Conservation (phyloP, 2,329 filamentous ascomycete genomes). For the Scortechinia acanthostroma region DNA sequence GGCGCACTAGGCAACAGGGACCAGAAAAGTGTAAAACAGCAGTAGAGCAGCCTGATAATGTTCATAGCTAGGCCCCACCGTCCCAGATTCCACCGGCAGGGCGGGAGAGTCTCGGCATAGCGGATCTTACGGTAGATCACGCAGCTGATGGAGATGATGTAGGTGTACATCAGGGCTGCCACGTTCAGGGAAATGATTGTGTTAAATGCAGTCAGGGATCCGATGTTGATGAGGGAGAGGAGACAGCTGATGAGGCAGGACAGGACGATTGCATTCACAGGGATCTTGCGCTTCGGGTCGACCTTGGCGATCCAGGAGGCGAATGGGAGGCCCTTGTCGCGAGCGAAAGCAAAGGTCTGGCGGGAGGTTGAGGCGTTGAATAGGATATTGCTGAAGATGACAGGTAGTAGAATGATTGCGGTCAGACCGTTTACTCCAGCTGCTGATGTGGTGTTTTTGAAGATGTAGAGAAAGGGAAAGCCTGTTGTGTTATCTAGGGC, state of each 20-base stretch:
- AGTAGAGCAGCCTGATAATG: no score
- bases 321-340: constrained; percentile 24
- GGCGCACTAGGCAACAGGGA: no score
- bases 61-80: no score
- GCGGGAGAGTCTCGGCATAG: no score
- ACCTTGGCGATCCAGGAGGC: constrained; percentile 15
- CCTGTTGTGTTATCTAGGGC: no score
- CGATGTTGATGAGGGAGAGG: constrained; percentile 21
- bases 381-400: constrained; percentile 14
- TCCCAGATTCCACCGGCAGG: no score
- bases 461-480: constrained; percentile 17
- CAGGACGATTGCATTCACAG: constrained; percentile 19
- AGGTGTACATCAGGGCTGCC: constrained; percentile 19
- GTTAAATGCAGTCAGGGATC: constrained; percentile 21
- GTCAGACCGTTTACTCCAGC: constrained; percentile 13
- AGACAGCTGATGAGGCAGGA: constrained; percentile 15
- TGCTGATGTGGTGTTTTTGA: constrained; percentile 12
- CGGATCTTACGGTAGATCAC: no score
- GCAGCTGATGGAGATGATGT: constrained; percentile 21
- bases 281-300: constrained; percentile 14
- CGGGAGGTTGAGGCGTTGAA: constrained; percentile 17
- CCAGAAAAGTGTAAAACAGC: no score
- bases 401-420: constrained; percentile 13
- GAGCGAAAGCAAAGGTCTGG: constrained; percentile 18
- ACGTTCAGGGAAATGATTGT: constrained; percentile 21